phyloP scores from a whole-genome alignment of 2,329 filamentous ascomycete species.

The Verticillium isaacii region DNA sequence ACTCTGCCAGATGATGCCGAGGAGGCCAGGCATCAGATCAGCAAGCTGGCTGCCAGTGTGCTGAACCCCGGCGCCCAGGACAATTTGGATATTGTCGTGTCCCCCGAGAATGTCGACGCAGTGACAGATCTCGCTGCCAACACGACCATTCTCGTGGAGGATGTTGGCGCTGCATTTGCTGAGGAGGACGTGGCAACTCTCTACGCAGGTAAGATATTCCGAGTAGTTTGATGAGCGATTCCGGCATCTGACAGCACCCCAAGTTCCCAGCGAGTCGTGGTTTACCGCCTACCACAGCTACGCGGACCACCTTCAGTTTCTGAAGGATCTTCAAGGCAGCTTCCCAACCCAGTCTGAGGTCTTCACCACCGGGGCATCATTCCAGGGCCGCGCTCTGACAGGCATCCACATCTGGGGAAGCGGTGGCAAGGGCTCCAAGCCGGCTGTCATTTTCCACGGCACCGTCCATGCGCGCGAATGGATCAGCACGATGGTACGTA shows the following conservation, averaged over 20 bases:
- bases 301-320: constrained; percentile 41
- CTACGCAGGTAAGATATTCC: constrained; percentile 9
- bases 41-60: constrained; percentile 4
- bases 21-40: constrained; percentile 6
- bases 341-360: constrained; percentile 42
- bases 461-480: constrained; percentile 50
- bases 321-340: constrained; percentile 32
- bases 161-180: constrained; percentile 21
- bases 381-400: constrained; percentile 47
- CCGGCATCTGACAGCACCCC: background rate
- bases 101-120: constrained; percentile 14
- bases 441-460: constrained; percentile 42
- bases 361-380: constrained; percentile 38
- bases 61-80: constrained; percentile 18
- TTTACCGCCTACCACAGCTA: constrained; percentile 47
- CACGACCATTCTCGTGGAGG: constrained; percentile 13
- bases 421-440: constrained; percentile 34
- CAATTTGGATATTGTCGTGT: constrained; percentile 19
- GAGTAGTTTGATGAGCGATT: constrained; percentile 13
- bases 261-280: constrained; percentile 33
- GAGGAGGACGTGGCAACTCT: constrained; percentile 17
- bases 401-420: constrained; percentile 48
- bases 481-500: constrained; percentile 42
- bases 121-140: constrained; percentile 18
- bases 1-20: constrained; percentile 3